Evolutionary conservation across 2,329 filamentous ascomycete species (phyloP), one percentile per base, ranked within the genome.

Genomic region (Juglanconis juglandina): DNA sequence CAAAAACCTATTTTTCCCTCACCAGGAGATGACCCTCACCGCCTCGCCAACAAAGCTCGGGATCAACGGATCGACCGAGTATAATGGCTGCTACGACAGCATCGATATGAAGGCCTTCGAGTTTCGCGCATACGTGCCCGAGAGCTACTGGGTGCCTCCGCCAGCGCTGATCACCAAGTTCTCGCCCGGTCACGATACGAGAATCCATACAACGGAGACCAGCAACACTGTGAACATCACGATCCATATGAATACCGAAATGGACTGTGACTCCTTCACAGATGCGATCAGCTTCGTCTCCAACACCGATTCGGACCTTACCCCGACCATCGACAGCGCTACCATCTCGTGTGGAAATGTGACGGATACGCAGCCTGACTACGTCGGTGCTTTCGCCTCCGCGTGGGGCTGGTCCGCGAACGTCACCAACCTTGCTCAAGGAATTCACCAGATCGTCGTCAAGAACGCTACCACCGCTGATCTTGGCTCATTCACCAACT

Each of bases 1-100:
- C 63, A 85, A 83, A 68, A 87, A 87, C 66, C 69, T 88, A n/a
- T 86, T 88, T 68, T 83, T 82, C 66, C 85, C 85, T 1, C 84
- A 83, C 65, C 83, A 86, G 39, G 79, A 84, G 64, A 73, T 79
- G 58, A 78, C 73, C 0, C 71, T 87, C 13, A 74, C 75, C 52
- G 70, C 71, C 2, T 79, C 81, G 2, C 70, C 74, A 1, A 71
- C 73, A 8, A 73, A 73, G 53, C 73, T 84, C 34, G 75, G 75
- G 8, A 72, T 83, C 48, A 77, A 80, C 58, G 76, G 76, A 3
- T 79, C 79, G 1, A 73, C 68, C 0, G 67, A 76, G 2, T 72
- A 69, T 54, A 85, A 84, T 64, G 86, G 85, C 1, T 87, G 85
- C 65, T 67, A 86, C 2, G 70, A 75, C 17, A 76, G 70, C 32